These are phyloP conservation scores for Lachancea meyersii DNA, from an alignment of 805 yeast species.

Conservation along the genomic window DNA sequence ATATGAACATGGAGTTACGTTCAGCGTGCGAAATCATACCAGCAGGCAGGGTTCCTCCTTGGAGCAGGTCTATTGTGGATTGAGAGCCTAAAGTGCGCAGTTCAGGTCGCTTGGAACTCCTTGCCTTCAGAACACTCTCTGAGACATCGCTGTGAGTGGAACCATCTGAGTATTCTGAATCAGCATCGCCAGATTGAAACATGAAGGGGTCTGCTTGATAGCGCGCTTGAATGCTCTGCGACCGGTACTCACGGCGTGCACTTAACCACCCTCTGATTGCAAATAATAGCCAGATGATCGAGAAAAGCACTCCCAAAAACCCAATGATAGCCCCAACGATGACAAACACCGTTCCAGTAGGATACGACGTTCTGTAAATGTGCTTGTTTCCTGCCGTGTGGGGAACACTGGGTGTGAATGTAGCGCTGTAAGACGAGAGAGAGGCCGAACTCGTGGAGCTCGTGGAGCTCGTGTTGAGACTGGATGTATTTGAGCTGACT, in stretches of 20 bases:
- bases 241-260: constrained; percentile 25
- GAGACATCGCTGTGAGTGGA: constrained; percentile 17
- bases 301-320: constrained; percentile 35
- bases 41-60: not conserved
- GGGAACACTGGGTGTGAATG: constrained; percentile 21
- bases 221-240: constrained; percentile 14
- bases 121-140: constrained; percentile 21
- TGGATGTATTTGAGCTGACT: not conserved
- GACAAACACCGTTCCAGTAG: constrained; percentile 72
- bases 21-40: constrained; percentile 16
- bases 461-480: not conserved
- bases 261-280: constrained; percentile 25
- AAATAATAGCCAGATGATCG: constrained; percentile 21
- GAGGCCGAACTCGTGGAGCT: constrained; percentile 3
- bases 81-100: constrained; percentile 30
- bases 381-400: constrained; percentile 45
- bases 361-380: constrained; percentile 41
- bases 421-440: constrained; percentile 12
- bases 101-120: constrained; percentile 20
- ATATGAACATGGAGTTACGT: constrained; percentile 44
- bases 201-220: constrained; percentile 20
- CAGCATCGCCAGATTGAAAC: constrained; percentile 17
- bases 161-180: constrained; percentile 18
- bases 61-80: constrained; percentile 27
- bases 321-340: constrained; percentile 68